Percentiles rank a stretch among this genome's conserved stretches.
phyloP scores from a whole-genome alignment of 306 rosid species.

The Inga laurina region DNA sequence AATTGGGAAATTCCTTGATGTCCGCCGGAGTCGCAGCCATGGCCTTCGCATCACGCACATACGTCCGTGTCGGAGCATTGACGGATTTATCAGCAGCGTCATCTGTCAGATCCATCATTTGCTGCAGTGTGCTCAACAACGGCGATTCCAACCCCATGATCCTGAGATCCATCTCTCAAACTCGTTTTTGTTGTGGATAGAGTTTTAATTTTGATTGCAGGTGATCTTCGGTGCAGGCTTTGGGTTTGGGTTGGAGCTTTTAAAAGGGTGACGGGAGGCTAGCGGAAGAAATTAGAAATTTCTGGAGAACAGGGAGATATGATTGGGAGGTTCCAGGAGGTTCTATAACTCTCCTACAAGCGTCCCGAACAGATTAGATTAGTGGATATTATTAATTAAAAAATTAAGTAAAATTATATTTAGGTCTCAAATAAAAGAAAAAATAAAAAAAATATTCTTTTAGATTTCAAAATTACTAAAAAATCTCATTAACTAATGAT shows the following conservation, averaged over 20 bases:
- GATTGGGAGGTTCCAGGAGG: slow-evolving; percentile 20
- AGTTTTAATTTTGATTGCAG: no score
- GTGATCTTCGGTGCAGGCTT: neutral
- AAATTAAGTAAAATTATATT: no score
- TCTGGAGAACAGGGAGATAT: slow-evolving; percentile 27
- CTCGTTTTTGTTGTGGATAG: neutral
- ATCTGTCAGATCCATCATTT: slow-evolving; percentile 50
- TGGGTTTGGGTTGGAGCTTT: neutral
- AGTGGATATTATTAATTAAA: neutral
- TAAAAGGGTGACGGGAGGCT: neutral
- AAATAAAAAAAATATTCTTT: no score
- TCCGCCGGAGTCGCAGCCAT: slow-evolving; percentile 92
- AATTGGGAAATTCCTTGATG: slow-evolving; percentile 66
- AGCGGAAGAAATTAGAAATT: slow-evolving; percentile 33
- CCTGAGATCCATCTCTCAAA: slow-evolving; percentile 62
- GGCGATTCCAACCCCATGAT: slow-evolving; percentile 69
- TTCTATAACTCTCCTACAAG: slow-evolving; percentile 24
- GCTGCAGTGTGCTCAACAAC: slow-evolving; percentile 60
- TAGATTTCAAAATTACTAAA: no score
- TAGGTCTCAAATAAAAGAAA: no score
- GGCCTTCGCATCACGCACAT: slow-evolving; percentile 83
- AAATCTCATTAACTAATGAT: no score
- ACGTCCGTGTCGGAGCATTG: slow-evolving; percentile 62
- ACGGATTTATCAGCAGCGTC: slow-evolving; percentile 49
- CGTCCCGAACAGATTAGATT: slow-evolving; percentile 4